These are phyloP conservation scores for Tulasnella sp. DNA, from an alignment of 768 basidiomycete species.

Conservation along the genomic window DNA sequence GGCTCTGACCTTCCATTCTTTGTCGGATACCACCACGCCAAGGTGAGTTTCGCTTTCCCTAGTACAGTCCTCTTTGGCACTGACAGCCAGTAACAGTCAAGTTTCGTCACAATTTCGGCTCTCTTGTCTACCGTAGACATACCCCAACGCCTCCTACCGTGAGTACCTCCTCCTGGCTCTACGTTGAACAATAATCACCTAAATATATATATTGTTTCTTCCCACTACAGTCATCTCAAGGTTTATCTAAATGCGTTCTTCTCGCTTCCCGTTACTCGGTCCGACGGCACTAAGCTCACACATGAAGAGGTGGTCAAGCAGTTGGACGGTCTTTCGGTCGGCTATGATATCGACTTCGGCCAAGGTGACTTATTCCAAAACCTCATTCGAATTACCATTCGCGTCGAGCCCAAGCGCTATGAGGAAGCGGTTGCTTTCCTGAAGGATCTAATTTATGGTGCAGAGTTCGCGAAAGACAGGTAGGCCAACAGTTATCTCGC, in stretches of 20 bases:
- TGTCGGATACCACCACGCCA: slow-evolving; percentile 90
- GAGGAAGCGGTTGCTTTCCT: slow-evolving; percentile 85
- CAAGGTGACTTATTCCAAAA: slow-evolving; percentile 71
- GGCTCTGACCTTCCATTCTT: slow-evolving; percentile 78
- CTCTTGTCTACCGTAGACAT: slow-evolving; percentile 76
- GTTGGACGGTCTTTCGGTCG: slow-evolving; percentile 89
- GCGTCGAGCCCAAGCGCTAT: slow-evolving; percentile 81
- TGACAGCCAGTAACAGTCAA: slow-evolving; percentile 62
- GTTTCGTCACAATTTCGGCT: slow-evolving; percentile 83
- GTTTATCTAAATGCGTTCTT: slow-evolving; percentile 86
- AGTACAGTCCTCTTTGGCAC: slow-evolving; percentile 21
- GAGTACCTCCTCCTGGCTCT: slow-evolving; percentile 41
- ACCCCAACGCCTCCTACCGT: slow-evolving; percentile 77
- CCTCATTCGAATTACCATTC: slow-evolving; percentile 71
- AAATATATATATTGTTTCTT: slow-evolving; percentile 11
- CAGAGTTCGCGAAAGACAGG: slow-evolving; percentile 80
- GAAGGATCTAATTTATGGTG: slow-evolving; percentile 74
- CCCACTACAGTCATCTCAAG: slow-evolving; percentile 62
- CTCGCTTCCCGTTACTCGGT: slow-evolving; percentile 75
- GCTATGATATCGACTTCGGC: slow-evolving; percentile 75
- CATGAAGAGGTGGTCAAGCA: slow-evolving; percentile 92
- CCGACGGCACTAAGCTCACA: slow-evolving; percentile 66
- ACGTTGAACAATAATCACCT: background rate
- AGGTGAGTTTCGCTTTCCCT: slow-evolving; percentile 53
- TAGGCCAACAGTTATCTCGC: slow-evolving; percentile 42